Percentiles rank a stretch among this genome's conserved stretches.
phyloP scores from a whole-genome alignment of 2,329 filamentous ascomycete genomes.

The Fusarium xylarioides region DNA sequence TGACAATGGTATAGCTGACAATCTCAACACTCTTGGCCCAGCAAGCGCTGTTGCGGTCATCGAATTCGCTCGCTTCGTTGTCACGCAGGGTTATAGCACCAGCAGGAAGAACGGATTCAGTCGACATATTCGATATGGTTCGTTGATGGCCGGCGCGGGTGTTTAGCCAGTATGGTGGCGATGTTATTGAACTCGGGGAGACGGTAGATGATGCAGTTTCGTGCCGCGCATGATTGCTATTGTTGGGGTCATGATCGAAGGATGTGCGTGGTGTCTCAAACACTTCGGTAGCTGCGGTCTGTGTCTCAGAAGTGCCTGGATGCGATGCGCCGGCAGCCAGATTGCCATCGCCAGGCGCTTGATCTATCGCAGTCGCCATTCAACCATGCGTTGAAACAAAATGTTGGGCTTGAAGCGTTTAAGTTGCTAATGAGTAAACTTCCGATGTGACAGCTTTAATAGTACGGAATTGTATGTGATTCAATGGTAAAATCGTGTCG shows the following conservation, averaged over 20 bases:
- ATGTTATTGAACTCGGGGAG: conserved; percentile 45
- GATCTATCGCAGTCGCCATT: conserved; percentile 48
- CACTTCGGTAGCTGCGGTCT: conserved; percentile 27
- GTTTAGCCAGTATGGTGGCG: conserved; percentile 58
- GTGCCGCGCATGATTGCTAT: conserved; percentile 19
- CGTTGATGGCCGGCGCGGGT: conserved; percentile 47
- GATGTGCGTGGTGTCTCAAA: conserved; percentile 43
- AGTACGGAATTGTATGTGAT: not conserved
- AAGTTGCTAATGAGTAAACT: not conserved
- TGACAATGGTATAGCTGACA: conserved; percentile 65
- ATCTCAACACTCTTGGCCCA: conserved; percentile 72
- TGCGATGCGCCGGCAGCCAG: conserved; percentile 31
- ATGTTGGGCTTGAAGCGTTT: not conserved
- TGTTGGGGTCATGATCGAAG: conserved; percentile 32
- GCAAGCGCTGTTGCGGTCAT: conserved; percentile 65
- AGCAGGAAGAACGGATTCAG: conserved; percentile 57
- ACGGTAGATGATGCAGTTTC: conserved; percentile 38
- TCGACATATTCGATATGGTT: conserved; percentile 56
- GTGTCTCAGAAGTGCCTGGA: conserved; percentile 28
- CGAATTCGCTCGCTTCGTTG: conserved; percentile 64
- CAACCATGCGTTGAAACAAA: conserved; percentile 42
- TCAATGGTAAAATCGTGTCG: not conserved
- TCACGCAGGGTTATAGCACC: conserved; percentile 70
- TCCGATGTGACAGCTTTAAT: not conserved
- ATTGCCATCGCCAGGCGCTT: conserved; percentile 35